Base-by-base conservation (phyloP, 257 asterid genomes). In the Fraxinus cuspidata region DNA sequence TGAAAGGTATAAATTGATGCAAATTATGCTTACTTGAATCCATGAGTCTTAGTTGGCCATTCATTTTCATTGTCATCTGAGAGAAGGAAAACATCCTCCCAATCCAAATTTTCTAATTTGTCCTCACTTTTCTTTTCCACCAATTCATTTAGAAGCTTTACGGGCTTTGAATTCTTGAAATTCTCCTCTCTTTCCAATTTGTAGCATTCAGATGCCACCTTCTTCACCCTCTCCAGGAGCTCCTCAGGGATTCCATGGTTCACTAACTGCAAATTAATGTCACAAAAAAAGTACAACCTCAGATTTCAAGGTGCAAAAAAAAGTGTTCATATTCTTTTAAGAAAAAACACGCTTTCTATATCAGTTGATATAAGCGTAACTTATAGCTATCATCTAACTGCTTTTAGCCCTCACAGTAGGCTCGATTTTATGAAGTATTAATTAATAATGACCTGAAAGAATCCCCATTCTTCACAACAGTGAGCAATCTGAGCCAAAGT, bases 31-130 rank as follows among this genome's bases (percentile, higher is more conserved):
- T 80, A 93, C 98, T 83, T 88, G 93, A 93, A 93, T 70, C 82
- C 72, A 23, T 80, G 71, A 38, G 90, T 87, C 2, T 83, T 69
- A 0, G 91, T 69, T 0, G 97, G 96, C 97, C 98, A 93, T 4
- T 89, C 85, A 69, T 87, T 81, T 25, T 63, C 76, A 74, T 90
- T 90, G 7, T 89, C 85, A 66, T 93, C 96, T 5, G 89, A 81
- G 74, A 93, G 97, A 77, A 92, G 85, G 85, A 93, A 87, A 32
- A 90, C 97, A 84, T 93, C 98, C 51, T 93, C 98, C 97, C 98
- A 93, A 56, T 93, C 98, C 40, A 84, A 88, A 74, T 78, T 86
- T 47, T 91, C 95, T 5, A 87, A 56, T 71, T 72, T 91, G 2
- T 70, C 88, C 11, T 78, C 84, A 58, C 79, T 79, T 53, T 86